Base-by-base conservation (phyloP, 2,329 filamentous ascomycete genomes). In the Pleoardoris graminearum region DNA sequence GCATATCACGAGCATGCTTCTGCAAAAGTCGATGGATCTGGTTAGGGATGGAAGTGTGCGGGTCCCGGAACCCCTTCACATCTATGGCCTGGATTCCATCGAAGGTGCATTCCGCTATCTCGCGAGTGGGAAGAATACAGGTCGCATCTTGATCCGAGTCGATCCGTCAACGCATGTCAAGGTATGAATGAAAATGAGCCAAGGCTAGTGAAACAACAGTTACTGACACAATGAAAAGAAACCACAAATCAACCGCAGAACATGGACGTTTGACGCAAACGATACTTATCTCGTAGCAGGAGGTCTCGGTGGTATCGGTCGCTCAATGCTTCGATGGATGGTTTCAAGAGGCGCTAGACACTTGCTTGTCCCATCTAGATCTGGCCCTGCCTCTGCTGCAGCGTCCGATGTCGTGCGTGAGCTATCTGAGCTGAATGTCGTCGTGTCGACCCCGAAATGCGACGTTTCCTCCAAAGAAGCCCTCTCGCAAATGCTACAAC, bases 91-190 rank as follows among this genome's bases (percentile, higher is more conserved):
- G 6, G 41, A 37, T 0, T 22, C 57, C 23, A 25, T 56, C 1
- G 57, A 63, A 45, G 32, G 52, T 3, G 60, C 56, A 2, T 65
- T 60, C 38, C 37, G 62, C 8, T 35, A 36, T 30, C 23, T 65
- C 29, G 57, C 63, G 44, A 52, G 44, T 16, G 59, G 62, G 10
- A 62, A 60, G 35, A 42, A 50, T 38, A 48, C 39, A 7, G 62
- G 62, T 1, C 61, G 60, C 38, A 46, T 63, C 8, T 48, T 65
- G 7, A 42, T 60, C 17, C 30, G 30, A 43, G 8, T 43, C 39
- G 23, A 25, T 10, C 33, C 14, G 11, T 38, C 17, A 22, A 32
- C 21, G 12, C 5, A 23, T 6, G 36, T 39, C 22, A 6, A 21
- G 36, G 36, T 39, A 39, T 39, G 43, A 38, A n/a, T n/a, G n/a